Percentiles rank a stretch among this genome's conserved stretches.
Evolutionary conservation across 202 grass and related monocot species (phyloP).

Genomic region (Panicum hallii): DNA sequence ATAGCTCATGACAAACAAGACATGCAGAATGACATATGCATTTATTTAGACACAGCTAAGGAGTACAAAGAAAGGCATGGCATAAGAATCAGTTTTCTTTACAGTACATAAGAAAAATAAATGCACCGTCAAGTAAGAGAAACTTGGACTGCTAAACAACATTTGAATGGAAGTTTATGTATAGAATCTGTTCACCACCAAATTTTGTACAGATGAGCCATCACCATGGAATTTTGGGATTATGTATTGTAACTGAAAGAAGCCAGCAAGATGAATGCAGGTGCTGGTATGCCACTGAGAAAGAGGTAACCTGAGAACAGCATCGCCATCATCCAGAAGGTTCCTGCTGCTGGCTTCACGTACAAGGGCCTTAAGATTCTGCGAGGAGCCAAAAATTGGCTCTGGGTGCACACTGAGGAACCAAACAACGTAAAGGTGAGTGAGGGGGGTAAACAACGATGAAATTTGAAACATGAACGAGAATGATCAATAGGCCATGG

Average conservation of each 20-base stretch:
- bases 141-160: too few relatives aligned
- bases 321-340: slow-evolving; percentile 36
- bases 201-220: neutral
- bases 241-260: slow-evolving; percentile 10
- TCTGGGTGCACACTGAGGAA: slow-evolving; percentile 58
- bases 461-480: too few relatives aligned
- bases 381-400: slow-evolving; percentile 73
- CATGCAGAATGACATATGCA: neutral
- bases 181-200: too few relatives aligned
- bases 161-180: too few relatives aligned
- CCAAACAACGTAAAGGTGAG: neutral
- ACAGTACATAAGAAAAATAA: too few relatives aligned
- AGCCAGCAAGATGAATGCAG: neutral
- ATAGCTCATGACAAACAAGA: neutral
- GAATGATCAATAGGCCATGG: too few relatives aligned
- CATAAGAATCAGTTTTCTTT: too few relatives aligned
- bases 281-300: neutral
- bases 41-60: too few relatives aligned
- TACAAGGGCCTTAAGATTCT: slow-evolving; percentile 62
- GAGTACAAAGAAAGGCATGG: too few relatives aligned
- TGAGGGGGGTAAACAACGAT: neutral
- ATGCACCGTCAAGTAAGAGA: too few relatives aligned
- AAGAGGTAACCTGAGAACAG: slow-evolving; percentile 24
- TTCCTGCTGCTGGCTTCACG: slow-evolving; percentile 60
- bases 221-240: slow-evolving; percentile 9